These are phyloP conservation scores for Trapa bicornis DNA, from an alignment of 345 rosid species.

Conservation along the genomic window DNA sequence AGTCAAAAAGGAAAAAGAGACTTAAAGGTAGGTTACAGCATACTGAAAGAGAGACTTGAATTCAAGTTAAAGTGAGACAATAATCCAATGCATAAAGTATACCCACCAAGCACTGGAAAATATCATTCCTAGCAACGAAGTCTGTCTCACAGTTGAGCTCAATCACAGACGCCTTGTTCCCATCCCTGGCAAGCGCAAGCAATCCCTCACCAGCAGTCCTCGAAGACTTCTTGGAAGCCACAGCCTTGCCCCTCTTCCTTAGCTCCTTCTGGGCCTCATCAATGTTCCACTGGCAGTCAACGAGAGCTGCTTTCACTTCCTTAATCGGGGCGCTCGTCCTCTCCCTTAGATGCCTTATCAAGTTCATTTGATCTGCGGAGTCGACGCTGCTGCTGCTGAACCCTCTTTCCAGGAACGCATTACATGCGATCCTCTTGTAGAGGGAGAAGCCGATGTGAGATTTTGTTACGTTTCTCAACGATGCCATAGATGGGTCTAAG, in stretches of 20 bases:
- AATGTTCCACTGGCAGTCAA: conserved; percentile 76
- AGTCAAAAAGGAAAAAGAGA: not conserved
- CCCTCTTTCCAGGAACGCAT: conserved; percentile 8
- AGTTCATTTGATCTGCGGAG: conserved; percentile 49
- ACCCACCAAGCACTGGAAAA: conserved; percentile 81
- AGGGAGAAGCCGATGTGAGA: conserved; percentile 8
- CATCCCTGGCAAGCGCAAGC: conserved; percentile 1
- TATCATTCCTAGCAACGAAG: conserved; percentile 91
- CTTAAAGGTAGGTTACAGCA: not conserved
- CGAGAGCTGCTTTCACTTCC: conserved; percentile 71
- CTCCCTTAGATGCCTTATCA: conserved; percentile 69
- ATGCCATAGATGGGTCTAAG: conserved; percentile 9
- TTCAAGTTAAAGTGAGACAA: not conserved
- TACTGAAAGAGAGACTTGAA: not conserved
- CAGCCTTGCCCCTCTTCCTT: conserved; percentile 76
- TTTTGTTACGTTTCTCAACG: conserved; percentile 11
- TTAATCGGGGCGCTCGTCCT: conserved; percentile 79
- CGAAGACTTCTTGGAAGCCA: conserved; percentile 74
- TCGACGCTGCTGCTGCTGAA: conserved; percentile 20
- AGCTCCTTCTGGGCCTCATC: conserved; percentile 94
- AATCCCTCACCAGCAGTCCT: conserved; percentile 72
- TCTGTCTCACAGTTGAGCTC: conserved; percentile 97
- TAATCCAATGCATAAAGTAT: not conserved
- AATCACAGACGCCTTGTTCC: conserved; percentile 54
- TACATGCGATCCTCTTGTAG: conserved; percentile 2